A percentile compares a stretch with the other conserved stretches of the same genome.
Conservation (phyloP, 352 stramenopile species). For the Thalassiosira mediterranea region DNA sequence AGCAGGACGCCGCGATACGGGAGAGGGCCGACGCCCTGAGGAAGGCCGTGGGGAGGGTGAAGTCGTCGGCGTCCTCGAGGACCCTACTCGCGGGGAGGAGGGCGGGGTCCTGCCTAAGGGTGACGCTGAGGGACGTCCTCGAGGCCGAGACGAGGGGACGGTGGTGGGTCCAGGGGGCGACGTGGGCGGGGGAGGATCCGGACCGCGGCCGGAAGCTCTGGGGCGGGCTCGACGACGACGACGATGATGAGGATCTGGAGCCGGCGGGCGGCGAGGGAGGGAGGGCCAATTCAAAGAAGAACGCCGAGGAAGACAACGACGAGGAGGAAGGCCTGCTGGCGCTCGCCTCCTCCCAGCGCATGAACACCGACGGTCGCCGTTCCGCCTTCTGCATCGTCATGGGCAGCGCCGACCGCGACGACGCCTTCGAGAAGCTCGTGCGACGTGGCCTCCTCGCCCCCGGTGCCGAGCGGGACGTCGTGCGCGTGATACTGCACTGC, state of each 20-base stretch:
- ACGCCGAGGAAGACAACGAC: slow-evolving; percentile 50
- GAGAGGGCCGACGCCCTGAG: slow-evolving; percentile 87
- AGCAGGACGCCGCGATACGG: slow-evolving; percentile 82
- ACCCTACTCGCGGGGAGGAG: slow-evolving; percentile 48
- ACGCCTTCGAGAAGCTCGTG: slow-evolving; percentile 94
- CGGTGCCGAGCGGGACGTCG: slow-evolving; percentile 92
- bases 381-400: slow-evolving; percentile 98
- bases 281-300: slow-evolving; percentile 43
- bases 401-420: slow-evolving; percentile 92
- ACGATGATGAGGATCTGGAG: slow-evolving; percentile 31
- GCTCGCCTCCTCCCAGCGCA: slow-evolving; percentile 93
- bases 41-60: slow-evolving; percentile 94
- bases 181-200: slow-evolving; percentile 92
- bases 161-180: slow-evolving; percentile 96
- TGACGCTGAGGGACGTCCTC: slow-evolving; percentile 84
- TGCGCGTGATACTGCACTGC: slow-evolving; percentile 94
- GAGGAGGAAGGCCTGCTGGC: slow-evolving; percentile 86
- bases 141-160: slow-evolving; percentile 86
- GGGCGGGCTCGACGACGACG: slow-evolving; percentile 62
- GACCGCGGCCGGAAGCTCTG: no score
- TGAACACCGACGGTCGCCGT: slow-evolving; percentile 95
- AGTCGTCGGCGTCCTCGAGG: slow-evolving; percentile 85
- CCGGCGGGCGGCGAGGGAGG: no score
- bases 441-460: slow-evolving; percentile 89
- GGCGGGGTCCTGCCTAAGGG: slow-evolving; percentile 81